Conservation (phyloP, 371 early-diverging fungal species). For the Entomophthora muscae region DNA sequence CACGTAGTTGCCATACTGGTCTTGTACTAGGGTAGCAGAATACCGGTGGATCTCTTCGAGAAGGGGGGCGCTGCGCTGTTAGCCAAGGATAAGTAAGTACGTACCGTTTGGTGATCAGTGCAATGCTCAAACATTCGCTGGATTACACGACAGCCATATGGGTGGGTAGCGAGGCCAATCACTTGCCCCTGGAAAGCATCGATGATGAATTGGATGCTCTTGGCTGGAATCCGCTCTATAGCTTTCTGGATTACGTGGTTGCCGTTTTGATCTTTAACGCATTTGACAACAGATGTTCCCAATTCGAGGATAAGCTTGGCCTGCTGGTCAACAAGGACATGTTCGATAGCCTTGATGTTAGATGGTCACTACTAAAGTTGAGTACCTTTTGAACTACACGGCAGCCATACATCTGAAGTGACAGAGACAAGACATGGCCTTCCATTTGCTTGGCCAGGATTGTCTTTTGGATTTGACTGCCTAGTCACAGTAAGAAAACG, state of each 20-base stretch:
- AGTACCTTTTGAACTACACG: constrained; percentile 93
- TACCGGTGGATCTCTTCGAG: constrained; percentile 86
- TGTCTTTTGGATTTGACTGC: constrained; percentile 67
- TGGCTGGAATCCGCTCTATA: constrained; percentile 90
- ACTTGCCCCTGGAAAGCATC: constrained; percentile 95
- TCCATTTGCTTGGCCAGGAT: constrained; percentile 84
- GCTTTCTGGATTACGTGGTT: constrained; percentile 99
- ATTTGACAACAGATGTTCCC: constrained; percentile 85
- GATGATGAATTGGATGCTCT: constrained; percentile 89
- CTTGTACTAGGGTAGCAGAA: constrained; percentile 82
- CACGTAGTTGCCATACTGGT: constrained; percentile 99
- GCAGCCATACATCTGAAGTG: constrained; percentile 99
- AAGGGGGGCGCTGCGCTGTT: constrained; percentile 34
- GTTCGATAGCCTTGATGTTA: constrained; percentile 79
- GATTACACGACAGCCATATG: constrained; percentile 99
- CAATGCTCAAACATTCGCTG: constrained; percentile 99
- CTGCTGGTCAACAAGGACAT: constrained; percentile 74
- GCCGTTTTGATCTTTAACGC: constrained; percentile 99
- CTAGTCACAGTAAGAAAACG: background rate
- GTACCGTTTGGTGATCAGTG: constrained; percentile 62
- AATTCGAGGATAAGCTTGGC: constrained; percentile 78
- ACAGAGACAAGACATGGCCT: constrained; percentile 79
- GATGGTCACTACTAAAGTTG: constrained; percentile 1
- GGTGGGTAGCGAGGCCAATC: constrained; percentile 90
- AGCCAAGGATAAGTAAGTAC: constrained; percentile 11